phyloP scores from a whole-genome alignment of 306 rosid species.

The Lupinus albus region DNA sequence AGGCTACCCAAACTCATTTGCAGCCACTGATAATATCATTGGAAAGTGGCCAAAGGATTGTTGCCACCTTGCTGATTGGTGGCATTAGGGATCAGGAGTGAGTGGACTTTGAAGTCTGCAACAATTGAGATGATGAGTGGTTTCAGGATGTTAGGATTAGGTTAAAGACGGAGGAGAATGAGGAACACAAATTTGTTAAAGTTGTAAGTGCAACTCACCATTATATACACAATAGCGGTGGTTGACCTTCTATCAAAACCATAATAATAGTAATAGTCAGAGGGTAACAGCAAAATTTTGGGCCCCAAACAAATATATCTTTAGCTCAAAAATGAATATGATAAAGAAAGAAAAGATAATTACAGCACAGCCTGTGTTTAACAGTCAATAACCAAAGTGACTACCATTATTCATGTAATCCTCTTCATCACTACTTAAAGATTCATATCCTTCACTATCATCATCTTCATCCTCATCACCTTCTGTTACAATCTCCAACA shows the following conservation, averaged over 20 bases:
- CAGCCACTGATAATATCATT: slow-evolving; percentile 87
- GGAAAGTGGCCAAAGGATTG: slow-evolving; percentile 75
- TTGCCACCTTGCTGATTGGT: slow-evolving; percentile 69
- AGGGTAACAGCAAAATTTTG: slow-evolving; percentile 46
- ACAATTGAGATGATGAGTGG: not conserved
- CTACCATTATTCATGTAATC: slow-evolving; percentile 60
- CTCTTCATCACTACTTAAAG: slow-evolving; percentile 76
- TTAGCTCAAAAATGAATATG: slow-evolving; percentile 44
- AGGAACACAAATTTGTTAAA: slow-evolving; percentile 38
- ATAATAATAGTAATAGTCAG: not conserved
- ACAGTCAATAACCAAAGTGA: slow-evolving; percentile 66
- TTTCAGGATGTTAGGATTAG: slow-evolving; percentile 6
- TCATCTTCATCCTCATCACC: slow-evolving; percentile 81
- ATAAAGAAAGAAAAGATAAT: slow-evolving; percentile 50
- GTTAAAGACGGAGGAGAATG: slow-evolving; percentile 40
- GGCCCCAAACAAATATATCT: slow-evolving; percentile 25
- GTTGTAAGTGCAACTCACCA: slow-evolving; percentile 54
- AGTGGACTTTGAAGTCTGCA: too few species aligned
- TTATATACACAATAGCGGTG: slow-evolving; percentile 40
- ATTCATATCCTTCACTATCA: slow-evolving; percentile 65
- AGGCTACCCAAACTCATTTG: slow-evolving; percentile 74
- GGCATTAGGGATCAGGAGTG: slow-evolving; percentile 71
- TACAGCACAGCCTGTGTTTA: slow-evolving; percentile 51
- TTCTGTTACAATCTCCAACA: slow-evolving; percentile 70
- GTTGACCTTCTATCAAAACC: slow-evolving; percentile 28